Evolutionary conservation across 2,329 filamentous ascomycete genomes (phyloP), one percentile per base, ranked within the genome.

Genomic region (Thielaviopsis musarum): DNA sequence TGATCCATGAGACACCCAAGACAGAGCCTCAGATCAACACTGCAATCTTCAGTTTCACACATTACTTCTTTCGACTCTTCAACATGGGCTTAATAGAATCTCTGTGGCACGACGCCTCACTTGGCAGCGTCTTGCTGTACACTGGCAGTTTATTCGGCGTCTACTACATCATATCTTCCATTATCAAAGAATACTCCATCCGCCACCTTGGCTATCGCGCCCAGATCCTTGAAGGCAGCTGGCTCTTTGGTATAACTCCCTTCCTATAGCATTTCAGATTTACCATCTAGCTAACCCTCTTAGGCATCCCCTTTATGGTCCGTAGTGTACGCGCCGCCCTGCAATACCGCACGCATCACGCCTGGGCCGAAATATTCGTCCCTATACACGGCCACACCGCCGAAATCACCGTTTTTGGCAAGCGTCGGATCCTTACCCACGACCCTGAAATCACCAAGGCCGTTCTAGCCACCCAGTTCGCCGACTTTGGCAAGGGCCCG

Each of bases 401-500:
- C 48, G 87, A 91, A 70, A 69, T 73, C 12, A 75, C 74, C 1
- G 65, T 82, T 6, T 66, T 81, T 1, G 76, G 78, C 54, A 69
- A 72, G 54, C 80, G 87, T n/a, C 70, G 85, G 22, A 69, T 94
- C 61, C 77, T 93, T 66, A 95, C 91, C 0, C 80, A 80, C 5
- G 89, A 95, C 65, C 86, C 87, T 0, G 88, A 94, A 66, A 95
- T 95, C 68, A 86, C 95, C 73, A 95, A 95, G 70, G 88, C 91
- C 5, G 78, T 96, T 22, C 75, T 96, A n/a, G 87, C 90, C 0
- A 86, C 85, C 1, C 88, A 95, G 67, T 96, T 96, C 67, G 59
- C 65, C 49, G 87, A 95, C 67, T 96, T 84, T 67, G 91, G 90
- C 65, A 90, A 95, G 69, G 89, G 90, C 6, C 72, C 82, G 63